Base-by-base conservation (phyloP, 2,329 filamentous ascomycete species). In the Fonsecaea monophora region DNA sequence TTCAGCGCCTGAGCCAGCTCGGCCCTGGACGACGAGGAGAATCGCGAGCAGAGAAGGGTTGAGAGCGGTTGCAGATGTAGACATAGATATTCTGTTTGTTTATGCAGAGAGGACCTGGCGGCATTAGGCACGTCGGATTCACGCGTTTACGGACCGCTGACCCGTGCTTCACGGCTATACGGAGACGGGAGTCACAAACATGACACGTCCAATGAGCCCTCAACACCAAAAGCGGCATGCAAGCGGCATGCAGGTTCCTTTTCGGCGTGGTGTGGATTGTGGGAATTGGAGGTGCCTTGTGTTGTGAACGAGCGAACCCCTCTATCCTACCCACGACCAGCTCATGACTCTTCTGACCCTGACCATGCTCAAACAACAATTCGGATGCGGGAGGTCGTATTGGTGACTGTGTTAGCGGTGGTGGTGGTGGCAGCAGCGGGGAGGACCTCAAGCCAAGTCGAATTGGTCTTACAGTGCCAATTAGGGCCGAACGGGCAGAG, bases 1-100 rank as follows among this genome's bases (percentile, higher is more conserved):
- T 70, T 89, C 87, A 42, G 92, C 91, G 15, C 92, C 92, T 34
- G 92, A 91, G 15, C 92, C 92, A 73, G 92, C 90, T 71, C 90
- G 88, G 38, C 90, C 91, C 71, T 90, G 86, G 73, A 92, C 87
- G 71, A 93, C 87, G 45, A 94, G 85, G 60, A 92, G 87, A 65
- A 94, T 87, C 50, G 89, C 91, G 60, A 94, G 77, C 56, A 89
- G 82, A 69, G 83, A 85, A 53, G 85, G 82, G 72, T 86, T 84
- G 60, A 83, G 82, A 48, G 82, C 81, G 7, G 82, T 79, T 21
- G 77, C 77, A 63, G 80, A 78, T 54, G 80, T 80, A 57, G 81
- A 81, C 82, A 83, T 83, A 59, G 37, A 60, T 35, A 2, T 18
- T 53, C 32, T 60, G 32, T 32, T 37, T 15, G 15, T 38, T 42